Evolutionary conservation across 768 basidiomycete species (phyloP), one percentile per base, ranked within the genome.

Genomic region (Russula abietina): DNA sequence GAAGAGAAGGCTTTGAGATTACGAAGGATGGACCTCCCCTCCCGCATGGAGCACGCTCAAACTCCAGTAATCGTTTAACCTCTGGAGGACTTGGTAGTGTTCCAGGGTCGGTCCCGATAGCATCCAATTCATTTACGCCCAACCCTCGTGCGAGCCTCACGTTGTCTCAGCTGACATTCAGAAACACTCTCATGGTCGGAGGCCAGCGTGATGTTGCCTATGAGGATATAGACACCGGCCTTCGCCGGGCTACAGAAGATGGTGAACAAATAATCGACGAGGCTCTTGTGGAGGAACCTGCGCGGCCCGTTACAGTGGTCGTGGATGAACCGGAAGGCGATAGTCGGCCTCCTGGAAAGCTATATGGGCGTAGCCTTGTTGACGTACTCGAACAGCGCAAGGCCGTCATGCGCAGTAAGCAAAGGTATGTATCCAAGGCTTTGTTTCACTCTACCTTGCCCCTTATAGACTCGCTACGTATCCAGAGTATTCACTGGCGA

Each of bases 311-410:
- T 11, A 70, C 73, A 1, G 71, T 69, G 6, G 61, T 77, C 28
- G 65, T 73, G 4, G 69, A 69, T 17, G 67, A 71, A 32, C 66
- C 68, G 3, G 65, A 67, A 12, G 26, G 48, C 17, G 55, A 62
- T 8, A 57, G 73, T 57, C 80, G 87, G n/a, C 83, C 85, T 16
- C 78, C 88, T n/a, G 92, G 92, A 26, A 93, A 85, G 75, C 73
- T 95, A 30, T 94, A 84, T 70, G 93, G 93, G 26, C 86, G 85
- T 70, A 95, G 90, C 73, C 79, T 97, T 58, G 94, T 97, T 69
- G 94, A 97, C 71, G 87, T 92, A 71, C 79, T 97, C 11, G 93
- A 96, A 72, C 79, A 77, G 19, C 81, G 93, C 52, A 96, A 97
- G 71, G 81, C 84, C 16, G 81, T 84, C 66, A 89, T 94, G 84